Evolutionary conservation across 176 grass and related monocot species (phyloP).

Genomic region (Olyra latifolia): DNA sequence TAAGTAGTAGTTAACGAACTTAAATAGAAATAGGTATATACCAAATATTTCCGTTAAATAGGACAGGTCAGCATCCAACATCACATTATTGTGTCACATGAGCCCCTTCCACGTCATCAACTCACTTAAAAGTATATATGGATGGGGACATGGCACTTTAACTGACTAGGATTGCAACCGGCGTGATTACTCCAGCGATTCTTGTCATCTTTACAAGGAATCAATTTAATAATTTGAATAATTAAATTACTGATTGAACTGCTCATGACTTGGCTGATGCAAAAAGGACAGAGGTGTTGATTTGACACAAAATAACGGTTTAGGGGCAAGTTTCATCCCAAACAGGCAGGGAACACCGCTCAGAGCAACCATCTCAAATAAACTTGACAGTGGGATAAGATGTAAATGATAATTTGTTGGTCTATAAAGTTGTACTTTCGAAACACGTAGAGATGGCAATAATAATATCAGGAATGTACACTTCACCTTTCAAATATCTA

Average conservation of each 20-base stretch:
- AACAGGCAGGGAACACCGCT: not conserved
- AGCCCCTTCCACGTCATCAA: not conserved
- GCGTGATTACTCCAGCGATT: too few species aligned
- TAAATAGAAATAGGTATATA: not conserved
- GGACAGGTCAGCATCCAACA: not conserved
- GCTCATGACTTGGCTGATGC: not conserved
- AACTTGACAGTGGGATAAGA: not conserved
- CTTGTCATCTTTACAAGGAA: not conserved
- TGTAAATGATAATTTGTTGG: constrained; percentile 1
- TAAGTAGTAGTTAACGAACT: not conserved
- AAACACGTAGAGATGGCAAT: not conserved
- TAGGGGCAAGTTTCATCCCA: constrained; percentile 8
- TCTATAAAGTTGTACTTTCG: not conserved
- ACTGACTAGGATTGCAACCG: not conserved
- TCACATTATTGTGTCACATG: not conserved
- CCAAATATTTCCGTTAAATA: constrained; percentile 5
- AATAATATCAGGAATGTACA: not conserved
- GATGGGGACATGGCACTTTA: not conserved
- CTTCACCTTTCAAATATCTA: constrained; percentile 1
- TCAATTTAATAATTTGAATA: not conserved
- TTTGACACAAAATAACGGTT: not conserved
- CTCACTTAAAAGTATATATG: not conserved
- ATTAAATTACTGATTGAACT: not conserved
- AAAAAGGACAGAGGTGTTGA: not conserved
- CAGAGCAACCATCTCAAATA: not conserved